Evolutionary conservation across 495 filamentous ascomycete genomes (phyloP).

Genomic region (Choiromyces venosus): DNA sequence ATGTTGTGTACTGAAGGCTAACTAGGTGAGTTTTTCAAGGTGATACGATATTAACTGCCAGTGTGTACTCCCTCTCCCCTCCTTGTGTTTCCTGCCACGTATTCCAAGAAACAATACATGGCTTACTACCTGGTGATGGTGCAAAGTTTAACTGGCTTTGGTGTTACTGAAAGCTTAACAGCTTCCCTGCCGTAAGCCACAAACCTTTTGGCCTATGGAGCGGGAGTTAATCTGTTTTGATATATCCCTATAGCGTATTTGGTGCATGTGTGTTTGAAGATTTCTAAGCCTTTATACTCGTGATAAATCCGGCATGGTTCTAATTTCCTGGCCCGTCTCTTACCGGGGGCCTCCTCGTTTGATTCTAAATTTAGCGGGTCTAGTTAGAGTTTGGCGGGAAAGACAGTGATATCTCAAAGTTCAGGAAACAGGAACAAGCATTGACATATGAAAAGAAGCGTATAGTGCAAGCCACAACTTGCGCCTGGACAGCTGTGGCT

Average conservation of each 20-base stretch:
- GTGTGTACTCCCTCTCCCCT: not conserved
- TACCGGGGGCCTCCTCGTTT: not conserved
- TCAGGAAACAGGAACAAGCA: not conserved
- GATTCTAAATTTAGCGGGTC: not conserved
- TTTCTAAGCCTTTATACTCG: not conserved
- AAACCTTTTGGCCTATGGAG: not conserved
- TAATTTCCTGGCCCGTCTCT: not conserved
- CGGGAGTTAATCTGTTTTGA: not conserved
- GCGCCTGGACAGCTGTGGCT: not conserved
- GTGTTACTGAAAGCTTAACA: not conserved
- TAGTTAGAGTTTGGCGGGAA: not conserved
- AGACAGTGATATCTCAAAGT: not conserved
- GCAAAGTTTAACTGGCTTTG: too few relatives aligned
- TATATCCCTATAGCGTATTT: not conserved
- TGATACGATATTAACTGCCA: too few relatives aligned
- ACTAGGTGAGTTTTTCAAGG: not conserved
- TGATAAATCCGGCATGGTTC: not conserved
- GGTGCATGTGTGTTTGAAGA: not conserved
- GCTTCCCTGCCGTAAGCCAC: not conserved
- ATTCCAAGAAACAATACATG: not conserved
- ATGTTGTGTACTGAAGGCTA: too few relatives aligned
- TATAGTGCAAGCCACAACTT: not conserved
- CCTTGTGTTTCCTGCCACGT: not conserved
- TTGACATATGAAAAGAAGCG: not conserved
- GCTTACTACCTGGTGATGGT: too few relatives aligned